Evolutionary conservation across 352 stramenopile species (phyloP), one percentile per base, ranked within the genome.

Genomic region (Pythium rhizo-oryzae): DNA sequence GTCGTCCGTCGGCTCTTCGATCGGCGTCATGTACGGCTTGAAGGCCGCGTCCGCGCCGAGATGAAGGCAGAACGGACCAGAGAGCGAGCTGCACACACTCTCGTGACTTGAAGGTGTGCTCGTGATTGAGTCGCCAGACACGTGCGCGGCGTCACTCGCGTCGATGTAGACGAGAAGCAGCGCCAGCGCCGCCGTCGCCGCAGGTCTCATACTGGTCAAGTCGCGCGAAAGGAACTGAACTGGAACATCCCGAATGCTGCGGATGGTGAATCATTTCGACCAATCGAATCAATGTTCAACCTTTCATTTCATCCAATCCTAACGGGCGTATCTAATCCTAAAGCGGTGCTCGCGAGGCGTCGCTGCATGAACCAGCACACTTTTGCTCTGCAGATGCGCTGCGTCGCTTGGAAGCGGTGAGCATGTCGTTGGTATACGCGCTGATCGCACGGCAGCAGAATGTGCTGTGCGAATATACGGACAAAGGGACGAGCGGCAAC

Each of bases 381-480:
- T 2, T 35, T n/a, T 8, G 24, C 4, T 24, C 52, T 18, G 19
- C 16, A 44, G 16, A 25, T 33, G 15, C 18, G 1, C 19, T 18
- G 44, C 28, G 30, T 30, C 39, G 30, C n/a, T n/a, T 44, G 15
- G 21, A 65, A 25, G 35, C 28, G n/a, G n/a, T 16, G 2, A 60
- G 16, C 30, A 52, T 95, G 87, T 93, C 87, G 39, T 74, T 93
- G 47, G 82, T 92, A 18, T 93, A 93, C 60, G 76, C 82, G 25
- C 71, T 95, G 21, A 79, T 95, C 37, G 82, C 87, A 21, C 75
- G 87, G 8, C 68, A 89, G 21, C 84, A 93, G 73, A 88, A 77
- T 57, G 87, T 95, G 51, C 74, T 95, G 23, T 93, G 85, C 46
- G 87, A 95, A 61, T 81, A 90, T 63, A 91, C 83, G 28, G 84